Conservation (phyloP, 106 monocot species). For the Acorus gramineus region DNA sequence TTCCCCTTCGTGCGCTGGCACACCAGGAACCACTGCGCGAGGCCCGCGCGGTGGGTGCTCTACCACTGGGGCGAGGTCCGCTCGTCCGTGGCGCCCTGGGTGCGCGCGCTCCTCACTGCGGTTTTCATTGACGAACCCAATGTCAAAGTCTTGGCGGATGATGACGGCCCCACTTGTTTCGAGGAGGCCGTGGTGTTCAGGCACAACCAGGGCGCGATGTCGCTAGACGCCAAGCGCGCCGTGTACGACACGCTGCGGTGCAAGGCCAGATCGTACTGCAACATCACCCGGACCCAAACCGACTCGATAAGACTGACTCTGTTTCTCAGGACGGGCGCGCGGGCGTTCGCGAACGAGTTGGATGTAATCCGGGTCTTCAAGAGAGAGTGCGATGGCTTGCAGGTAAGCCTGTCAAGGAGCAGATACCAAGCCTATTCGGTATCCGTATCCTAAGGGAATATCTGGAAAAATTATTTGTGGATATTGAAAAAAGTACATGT, state of each 20-base stretch:
- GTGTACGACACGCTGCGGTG: slow-evolving; percentile 57
- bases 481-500: no score
- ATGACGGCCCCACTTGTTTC: slow-evolving; percentile 30
- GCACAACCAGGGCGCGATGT: slow-evolving; percentile 40
- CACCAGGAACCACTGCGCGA: slow-evolving; percentile 11
- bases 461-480: no score
- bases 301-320: slow-evolving; percentile 11
- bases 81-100: slow-evolving; percentile 20
- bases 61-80: slow-evolving; percentile 39
- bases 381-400: slow-evolving; percentile 11
- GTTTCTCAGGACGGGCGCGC: slow-evolving; percentile 16
- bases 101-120: slow-evolving; percentile 15
- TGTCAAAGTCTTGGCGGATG: no score
- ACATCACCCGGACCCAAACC: neutral
- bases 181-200: slow-evolving; percentile 75
- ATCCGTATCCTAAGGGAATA: no score
- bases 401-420: no score
- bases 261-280: slow-evolving; percentile 41
- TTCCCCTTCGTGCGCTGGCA: slow-evolving; percentile 34
- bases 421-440: no score
- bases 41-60: slow-evolving; percentile 33
- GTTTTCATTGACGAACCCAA: neutral
- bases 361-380: slow-evolving; percentile 16
- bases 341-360: slow-evolving; percentile 32
- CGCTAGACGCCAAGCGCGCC: slow-evolving; percentile 8